Conservation (phyloP, 345 rosid genomes). For the Lepidium sativum region DNA sequence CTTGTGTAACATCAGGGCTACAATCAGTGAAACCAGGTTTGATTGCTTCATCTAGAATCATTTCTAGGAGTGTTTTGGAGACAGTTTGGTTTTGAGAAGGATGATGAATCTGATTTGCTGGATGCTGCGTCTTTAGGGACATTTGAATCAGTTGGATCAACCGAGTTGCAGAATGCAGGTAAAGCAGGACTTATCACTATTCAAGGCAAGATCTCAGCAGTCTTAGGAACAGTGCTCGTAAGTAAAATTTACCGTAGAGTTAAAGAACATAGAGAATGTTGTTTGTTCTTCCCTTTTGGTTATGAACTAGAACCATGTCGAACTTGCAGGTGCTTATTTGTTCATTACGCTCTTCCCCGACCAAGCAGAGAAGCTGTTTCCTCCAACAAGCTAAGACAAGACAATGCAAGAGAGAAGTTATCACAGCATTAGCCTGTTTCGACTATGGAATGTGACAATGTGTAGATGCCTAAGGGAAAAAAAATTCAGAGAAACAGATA, state of each 20-base stretch:
- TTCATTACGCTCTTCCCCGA: conserved; percentile 85
- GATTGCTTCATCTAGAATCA: not conserved
- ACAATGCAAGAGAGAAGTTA: conserved; percentile 1
- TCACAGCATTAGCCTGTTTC: conserved; percentile 15
- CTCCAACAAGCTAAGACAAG: conserved; percentile 37
- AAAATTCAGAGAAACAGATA: not conserved
- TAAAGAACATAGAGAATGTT: not conserved
- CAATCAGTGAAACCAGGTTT: conserved; percentile 82
- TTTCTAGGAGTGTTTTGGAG: not conserved
- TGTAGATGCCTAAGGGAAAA: conserved; percentile 11
- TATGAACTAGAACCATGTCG: not conserved
- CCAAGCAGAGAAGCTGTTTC: conserved; percentile 76
- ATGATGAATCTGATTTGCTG: not conserved
- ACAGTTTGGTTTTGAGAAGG: not conserved
- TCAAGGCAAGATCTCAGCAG: conserved; percentile 92
- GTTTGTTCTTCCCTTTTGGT: not conserved
- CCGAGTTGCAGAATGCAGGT: conserved; percentile 75
- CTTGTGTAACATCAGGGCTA: conserved; percentile 83
- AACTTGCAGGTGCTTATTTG: conserved; percentile 67
- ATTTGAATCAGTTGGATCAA: conserved; percentile 62
- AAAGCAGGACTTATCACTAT: conserved; percentile 83
- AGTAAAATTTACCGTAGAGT: conserved; percentile 25
- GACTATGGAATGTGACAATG: not conserved
- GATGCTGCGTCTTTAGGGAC: conserved; percentile 39
- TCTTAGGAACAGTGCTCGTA: conserved; percentile 82